Conservation (phyloP, 2,329 filamentous ascomycete genomes). For the Fusarium praegraminearum region DNA sequence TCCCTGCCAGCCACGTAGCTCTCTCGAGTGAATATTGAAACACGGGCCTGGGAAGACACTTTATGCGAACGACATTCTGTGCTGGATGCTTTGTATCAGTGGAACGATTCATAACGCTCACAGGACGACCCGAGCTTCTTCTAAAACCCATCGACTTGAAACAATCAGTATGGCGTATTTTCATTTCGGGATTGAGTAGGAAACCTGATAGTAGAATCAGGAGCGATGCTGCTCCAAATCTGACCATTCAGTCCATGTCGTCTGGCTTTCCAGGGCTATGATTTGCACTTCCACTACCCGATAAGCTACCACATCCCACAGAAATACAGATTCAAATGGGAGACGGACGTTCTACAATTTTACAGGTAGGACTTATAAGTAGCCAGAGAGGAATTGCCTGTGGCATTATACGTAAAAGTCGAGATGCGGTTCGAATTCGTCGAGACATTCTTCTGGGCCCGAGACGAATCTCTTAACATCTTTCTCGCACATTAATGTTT, state of each 20-base stretch:
- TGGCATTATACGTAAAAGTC: background rate
- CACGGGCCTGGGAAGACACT: background rate
- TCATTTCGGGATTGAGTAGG: background rate
- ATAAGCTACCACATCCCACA: background rate
- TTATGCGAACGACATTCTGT: background rate
- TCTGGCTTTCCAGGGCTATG: background rate
- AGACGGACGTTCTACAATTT: background rate
- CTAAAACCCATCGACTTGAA: background rate
- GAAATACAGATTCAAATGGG: background rate
- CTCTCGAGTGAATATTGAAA: constrained; percentile 1
- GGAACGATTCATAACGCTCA: background rate
- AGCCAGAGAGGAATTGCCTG: background rate
- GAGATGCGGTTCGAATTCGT: background rate
- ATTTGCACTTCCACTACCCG: background rate
- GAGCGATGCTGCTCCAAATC: background rate
- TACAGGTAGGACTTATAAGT: background rate
- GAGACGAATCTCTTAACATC: background rate
- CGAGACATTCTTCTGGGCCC: background rate
- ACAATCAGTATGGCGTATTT: background rate
- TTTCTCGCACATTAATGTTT: background rate
- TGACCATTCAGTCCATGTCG: background rate
- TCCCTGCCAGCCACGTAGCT: constrained; percentile 9
- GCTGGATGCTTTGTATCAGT: background rate
- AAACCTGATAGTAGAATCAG: background rate
- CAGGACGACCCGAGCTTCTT: background rate